phyloP scores from a whole-genome alignment of 176 grass and related monocot genomes.

The Aegilops umbellulata region DNA sequence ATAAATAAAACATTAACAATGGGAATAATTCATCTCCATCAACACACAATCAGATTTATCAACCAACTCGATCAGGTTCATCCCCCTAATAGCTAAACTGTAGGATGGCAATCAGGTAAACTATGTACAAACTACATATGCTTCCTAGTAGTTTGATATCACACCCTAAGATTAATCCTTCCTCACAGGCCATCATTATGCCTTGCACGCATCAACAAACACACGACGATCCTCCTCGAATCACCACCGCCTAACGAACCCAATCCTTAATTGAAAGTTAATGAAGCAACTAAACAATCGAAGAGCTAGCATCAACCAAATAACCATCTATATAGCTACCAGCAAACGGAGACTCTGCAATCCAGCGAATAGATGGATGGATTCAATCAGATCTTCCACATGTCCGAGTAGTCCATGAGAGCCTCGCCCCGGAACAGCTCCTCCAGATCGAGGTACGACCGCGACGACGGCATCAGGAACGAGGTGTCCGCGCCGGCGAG shows the following conservation, averaged over 20 bases:
- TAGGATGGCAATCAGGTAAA: background rate
- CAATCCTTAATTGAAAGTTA: background rate
- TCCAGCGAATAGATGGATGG: background rate
- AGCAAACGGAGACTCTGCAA: background rate
- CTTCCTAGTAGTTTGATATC: background rate
- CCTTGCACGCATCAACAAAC: slow-evolving; percentile 8
- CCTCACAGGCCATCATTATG: background rate
- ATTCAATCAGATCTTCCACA: slow-evolving; percentile 28
- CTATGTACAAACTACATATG: background rate
- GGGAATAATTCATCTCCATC: background rate
- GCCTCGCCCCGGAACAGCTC: slow-evolving; percentile 24
- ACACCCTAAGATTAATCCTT: background rate
- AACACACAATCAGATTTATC: background rate
- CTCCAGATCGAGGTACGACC: slow-evolving; percentile 26
- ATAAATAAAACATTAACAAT: background rate
- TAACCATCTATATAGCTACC: background rate
- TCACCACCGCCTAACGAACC: background rate
- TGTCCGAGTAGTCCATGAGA: slow-evolving; percentile 35
- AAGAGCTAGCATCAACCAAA: background rate
- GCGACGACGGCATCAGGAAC: background rate
- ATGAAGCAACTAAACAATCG: slow-evolving; percentile 20
- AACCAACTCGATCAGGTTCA: background rate
- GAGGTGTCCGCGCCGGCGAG: background rate
- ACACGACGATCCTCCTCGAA: background rate
- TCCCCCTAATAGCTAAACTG: too few relatives aligned